phyloP scores from a whole-genome alignment of 257 asterid species.

The Nicotiana tomentosiformis region DNA sequence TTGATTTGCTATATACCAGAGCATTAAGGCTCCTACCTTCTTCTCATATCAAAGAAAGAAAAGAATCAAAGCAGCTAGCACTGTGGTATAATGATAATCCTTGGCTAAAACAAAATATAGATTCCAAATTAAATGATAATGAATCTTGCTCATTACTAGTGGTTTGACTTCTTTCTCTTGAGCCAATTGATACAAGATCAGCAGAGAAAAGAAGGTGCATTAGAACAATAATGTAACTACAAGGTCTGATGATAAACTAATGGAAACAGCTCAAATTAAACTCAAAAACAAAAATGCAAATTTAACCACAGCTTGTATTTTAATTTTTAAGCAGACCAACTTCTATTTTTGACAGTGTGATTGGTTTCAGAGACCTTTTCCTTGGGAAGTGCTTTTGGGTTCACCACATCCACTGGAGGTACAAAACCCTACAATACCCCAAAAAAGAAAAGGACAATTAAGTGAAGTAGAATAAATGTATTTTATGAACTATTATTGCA shows the following conservation, averaged over 20 bases:
- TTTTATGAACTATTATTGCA: neutral
- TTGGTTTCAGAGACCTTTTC: neutral
- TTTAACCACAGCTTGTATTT: neutral
- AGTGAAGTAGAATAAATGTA: neutral
- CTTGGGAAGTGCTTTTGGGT: neutral
- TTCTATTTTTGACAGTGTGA: neutral
- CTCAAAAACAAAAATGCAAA: neutral
- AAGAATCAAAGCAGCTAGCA: neutral
- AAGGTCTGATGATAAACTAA: neutral
- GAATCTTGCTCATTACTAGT: neutral
- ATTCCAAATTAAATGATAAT: neutral
- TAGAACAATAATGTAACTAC: neutral
- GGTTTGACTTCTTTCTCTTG: too few relatives aligned
- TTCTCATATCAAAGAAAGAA: neutral
- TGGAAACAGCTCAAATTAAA: neutral
- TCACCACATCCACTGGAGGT: neutral
- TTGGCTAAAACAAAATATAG: neutral
- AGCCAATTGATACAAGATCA: neutral
- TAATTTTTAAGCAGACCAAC: neutral
- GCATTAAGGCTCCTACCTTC: too few relatives aligned
- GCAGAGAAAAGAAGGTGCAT: neutral
- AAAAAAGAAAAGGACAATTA: neutral
- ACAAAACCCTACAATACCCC: neutral
- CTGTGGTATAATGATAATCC: neutral
- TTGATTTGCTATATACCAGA: too few relatives aligned